phyloP scores from a whole-genome alignment of 768 basidiomycete genomes.

The Termitomyces sp. region DNA sequence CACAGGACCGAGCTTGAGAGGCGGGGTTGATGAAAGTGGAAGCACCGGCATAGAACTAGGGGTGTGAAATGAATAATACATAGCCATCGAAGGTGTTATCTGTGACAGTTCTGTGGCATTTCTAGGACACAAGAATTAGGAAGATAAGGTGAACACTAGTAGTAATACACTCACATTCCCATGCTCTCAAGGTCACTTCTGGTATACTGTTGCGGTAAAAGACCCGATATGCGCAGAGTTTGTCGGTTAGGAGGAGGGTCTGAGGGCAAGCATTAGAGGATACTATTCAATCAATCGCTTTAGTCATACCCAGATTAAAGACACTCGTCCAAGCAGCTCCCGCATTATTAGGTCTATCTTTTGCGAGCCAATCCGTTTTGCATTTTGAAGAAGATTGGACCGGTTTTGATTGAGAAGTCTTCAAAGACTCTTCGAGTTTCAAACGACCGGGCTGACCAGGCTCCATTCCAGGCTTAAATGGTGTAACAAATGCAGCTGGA shows the following conservation, averaged over 20 bases:
- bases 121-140: constrained; percentile 25
- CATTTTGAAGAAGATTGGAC: constrained; percentile 9
- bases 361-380: constrained; percentile 9
- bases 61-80: constrained; percentile 56
- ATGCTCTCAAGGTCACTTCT: constrained; percentile 38
- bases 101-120: constrained; percentile 45
- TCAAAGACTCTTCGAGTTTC: constrained; percentile 20
- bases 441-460: constrained; percentile 36
- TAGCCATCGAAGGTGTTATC: constrained; percentile 50
- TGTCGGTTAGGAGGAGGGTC: constrained; percentile 32
- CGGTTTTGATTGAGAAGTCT: constrained; percentile 9
- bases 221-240: constrained; percentile 43
- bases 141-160: not conserved
- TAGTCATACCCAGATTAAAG: constrained; percentile 41
- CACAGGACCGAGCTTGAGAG: constrained; percentile 37
- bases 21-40: constrained; percentile 13
- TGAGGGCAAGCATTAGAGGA: constrained; percentile 9
- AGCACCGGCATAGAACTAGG: constrained; percentile 23
- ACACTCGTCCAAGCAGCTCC: constrained; percentile 16
- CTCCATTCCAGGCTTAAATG: constrained; percentile 53
- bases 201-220: constrained; percentile 44
- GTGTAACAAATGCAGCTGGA: constrained; percentile 50
- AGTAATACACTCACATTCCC: constrained; percentile 41
- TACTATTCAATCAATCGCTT: not conserved
- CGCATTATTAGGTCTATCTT: constrained; percentile 9